Percentiles rank a stretch among this genome's conserved stretches.
These are phyloP conservation scores for Pseudogymnoascus sp. DNA, from an alignment of 2,329 filamentous ascomycete species.

Conservation along the genomic window DNA sequence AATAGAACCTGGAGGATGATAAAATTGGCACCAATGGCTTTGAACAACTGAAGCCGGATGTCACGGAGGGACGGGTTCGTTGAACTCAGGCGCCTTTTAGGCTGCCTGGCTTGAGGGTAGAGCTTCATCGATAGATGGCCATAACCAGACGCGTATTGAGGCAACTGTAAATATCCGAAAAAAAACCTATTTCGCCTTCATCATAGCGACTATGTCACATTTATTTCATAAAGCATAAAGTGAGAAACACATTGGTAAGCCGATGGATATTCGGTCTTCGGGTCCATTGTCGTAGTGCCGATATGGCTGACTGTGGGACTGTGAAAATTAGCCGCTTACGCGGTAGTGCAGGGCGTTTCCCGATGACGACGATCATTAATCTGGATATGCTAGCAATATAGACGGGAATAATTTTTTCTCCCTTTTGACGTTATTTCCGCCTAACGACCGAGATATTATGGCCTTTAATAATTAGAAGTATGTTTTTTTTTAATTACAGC, in stretches of 20 bases:
- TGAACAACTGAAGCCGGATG: constrained; percentile 14
- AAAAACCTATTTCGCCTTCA: background rate
- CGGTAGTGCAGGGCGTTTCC: background rate
- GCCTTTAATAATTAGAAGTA: background rate
- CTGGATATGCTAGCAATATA: background rate
- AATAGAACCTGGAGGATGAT: constrained; percentile 19
- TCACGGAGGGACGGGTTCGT: constrained; percentile 8
- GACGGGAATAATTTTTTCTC: background rate
- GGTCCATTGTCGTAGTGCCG: background rate
- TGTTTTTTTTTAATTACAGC: background rate
- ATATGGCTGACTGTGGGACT: background rate
- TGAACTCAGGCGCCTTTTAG: constrained; percentile 13
- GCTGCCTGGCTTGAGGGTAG: background rate
- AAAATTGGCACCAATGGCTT: constrained; percentile 16
- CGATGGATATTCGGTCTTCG: background rate
- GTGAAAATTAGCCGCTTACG: background rate
- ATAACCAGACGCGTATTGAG: no score
- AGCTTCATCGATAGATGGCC: background rate
- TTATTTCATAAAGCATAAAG: background rate
- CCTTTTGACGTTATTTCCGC: background rate
- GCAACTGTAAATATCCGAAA: background rate
- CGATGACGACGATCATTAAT: background rate
- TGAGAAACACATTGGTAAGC: background rate
- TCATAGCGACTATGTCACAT: background rate
- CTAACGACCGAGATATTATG: background rate